Evolutionary conservation across 2,329 filamentous ascomycete species (phyloP).

Genomic region (Ceratocystis harringtonii): DNA sequence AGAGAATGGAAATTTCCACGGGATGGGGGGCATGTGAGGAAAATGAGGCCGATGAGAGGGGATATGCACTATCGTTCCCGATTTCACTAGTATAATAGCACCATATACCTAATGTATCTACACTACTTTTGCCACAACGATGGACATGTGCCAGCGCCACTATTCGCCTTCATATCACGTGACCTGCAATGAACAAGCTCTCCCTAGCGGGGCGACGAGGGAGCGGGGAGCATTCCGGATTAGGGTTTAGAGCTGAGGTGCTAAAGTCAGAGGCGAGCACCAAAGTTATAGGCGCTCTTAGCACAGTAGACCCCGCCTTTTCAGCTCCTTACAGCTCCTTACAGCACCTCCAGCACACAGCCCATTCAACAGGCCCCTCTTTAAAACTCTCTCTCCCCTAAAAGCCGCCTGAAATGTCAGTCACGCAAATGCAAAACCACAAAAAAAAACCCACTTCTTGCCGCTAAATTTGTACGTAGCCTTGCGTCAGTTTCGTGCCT

Average conservation of each 20-base stretch:
- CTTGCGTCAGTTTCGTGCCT: background rate
- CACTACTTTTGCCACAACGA: background rate
- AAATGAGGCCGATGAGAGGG: background rate
- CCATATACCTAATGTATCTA: background rate
- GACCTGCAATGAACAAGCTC: background rate
- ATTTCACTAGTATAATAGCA: background rate
- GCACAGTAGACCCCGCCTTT: too few species aligned
- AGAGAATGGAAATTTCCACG: conserved; percentile 41
- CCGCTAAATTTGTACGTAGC: background rate
- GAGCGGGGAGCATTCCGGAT: background rate
- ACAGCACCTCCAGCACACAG: background rate
- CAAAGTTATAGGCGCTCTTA: too few species aligned
- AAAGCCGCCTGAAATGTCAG: conserved; percentile 2
- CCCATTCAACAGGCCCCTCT: background rate
- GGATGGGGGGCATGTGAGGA: conserved; percentile 18
- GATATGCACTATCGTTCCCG: background rate
- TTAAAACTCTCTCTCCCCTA: background rate
- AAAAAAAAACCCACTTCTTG: background rate
- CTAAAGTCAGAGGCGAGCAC: too few species aligned
- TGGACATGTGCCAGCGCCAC: background rate
- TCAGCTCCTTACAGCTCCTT: too few species aligned
- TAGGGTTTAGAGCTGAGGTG: too few species aligned
- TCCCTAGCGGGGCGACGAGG: background rate
- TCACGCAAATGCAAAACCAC: background rate
- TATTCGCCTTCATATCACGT: background rate